Base-by-base conservation (phyloP, 257 asterid genomes). In the Solanum ossicruentum region DNA sequence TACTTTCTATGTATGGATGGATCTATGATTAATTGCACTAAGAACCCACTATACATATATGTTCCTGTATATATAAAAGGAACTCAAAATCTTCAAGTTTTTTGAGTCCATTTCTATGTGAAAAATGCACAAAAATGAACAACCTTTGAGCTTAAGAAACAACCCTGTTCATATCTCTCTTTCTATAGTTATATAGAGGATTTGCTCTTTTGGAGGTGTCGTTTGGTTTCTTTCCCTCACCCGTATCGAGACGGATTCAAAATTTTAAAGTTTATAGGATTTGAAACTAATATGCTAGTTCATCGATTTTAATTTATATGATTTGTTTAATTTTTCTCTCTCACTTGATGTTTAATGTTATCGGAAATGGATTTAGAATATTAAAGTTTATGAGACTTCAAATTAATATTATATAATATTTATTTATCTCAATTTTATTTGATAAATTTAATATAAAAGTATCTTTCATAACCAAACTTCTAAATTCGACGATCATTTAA, bases 1-100 rank as follows among this genome's bases (percentile, higher is more conserved):
- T 71, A n/a, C 60, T 75, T 47, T 21, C 81, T 47, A 75, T 47
- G 36, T 32, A 36, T 36, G 20, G 49, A 21, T 49, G 60, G 81
- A 75, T 75, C 81, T 75, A 70, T 70, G 26, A 70, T 28, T 17
- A 77, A 51, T 51, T 26, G 82, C 82, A 77, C 82, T 77, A 52
- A 26, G 3, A 77, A 28, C 73, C 12, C 18, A 10, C 43, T 41
- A 26, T 67, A n/a, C 12, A 20, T 43, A 6, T 71, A 11, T 72
- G 13, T 17, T 10, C 41, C 26, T 41, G 16, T n/a, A 8, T 15
- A 11, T 10, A n/a, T 61, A 12, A 8, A 28, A 75, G 6, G 4
- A 16, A 77, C 18, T 7, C 32, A 77, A 51, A 15, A 77, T 77
- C 47, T 23, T 21, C 61, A 77, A 52, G 28, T 4, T 4, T 49